Percentiles rank a stretch among this genome's conserved stretches.
phyloP scores from a whole-genome alignment of 495 filamentous ascomycete species.

The Aspergillus baeticus region DNA sequence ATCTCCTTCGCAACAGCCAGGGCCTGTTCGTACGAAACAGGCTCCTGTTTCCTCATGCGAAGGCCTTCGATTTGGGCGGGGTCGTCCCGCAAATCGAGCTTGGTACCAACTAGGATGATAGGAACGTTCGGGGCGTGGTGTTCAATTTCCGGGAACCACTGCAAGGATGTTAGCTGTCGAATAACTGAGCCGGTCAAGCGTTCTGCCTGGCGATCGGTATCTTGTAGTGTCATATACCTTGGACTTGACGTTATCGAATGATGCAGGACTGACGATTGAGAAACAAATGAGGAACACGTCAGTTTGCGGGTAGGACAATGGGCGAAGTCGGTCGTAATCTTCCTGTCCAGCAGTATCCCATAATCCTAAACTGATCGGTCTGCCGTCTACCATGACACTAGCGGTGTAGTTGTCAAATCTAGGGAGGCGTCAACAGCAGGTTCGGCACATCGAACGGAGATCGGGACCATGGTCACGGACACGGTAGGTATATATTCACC shows the following conservation, averaged over 20 bases:
- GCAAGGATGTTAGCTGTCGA: conserved; percentile 14
- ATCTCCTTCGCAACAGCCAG: conserved; percentile 87
- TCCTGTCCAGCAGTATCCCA: conserved; percentile 99
- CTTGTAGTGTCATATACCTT: conserved; percentile 58
- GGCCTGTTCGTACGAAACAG: conserved; percentile 87
- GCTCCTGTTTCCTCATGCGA: conserved; percentile 82
- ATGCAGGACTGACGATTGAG: conserved; percentile 94
- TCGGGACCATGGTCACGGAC: conserved; percentile 55
- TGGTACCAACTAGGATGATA: conserved; percentile 96
- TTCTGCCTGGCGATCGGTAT: neutral
- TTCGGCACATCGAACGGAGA: conserved; percentile 10
- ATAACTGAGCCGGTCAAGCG: neutral
- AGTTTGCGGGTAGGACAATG: conserved; percentile 95
- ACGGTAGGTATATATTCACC: conserved; percentile 99
- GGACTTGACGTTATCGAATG: conserved; percentile 95
- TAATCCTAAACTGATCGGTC: conserved; percentile 92
- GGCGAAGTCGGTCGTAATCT: conserved; percentile 94
- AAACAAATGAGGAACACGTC: conserved; percentile 99
- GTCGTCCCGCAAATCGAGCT: conserved; percentile 94
- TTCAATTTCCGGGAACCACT: conserved; percentile 97
- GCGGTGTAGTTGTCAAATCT: conserved; percentile 99
- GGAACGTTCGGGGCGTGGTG: conserved; percentile 95
- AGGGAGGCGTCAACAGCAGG: conserved; percentile 9
- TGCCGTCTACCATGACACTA: conserved; percentile 96
- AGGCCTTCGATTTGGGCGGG: conserved; percentile 73